Conservation (phyloP, 225 moss, liverwort and hornwort species). For the Pleurozium schreberi region DNA sequence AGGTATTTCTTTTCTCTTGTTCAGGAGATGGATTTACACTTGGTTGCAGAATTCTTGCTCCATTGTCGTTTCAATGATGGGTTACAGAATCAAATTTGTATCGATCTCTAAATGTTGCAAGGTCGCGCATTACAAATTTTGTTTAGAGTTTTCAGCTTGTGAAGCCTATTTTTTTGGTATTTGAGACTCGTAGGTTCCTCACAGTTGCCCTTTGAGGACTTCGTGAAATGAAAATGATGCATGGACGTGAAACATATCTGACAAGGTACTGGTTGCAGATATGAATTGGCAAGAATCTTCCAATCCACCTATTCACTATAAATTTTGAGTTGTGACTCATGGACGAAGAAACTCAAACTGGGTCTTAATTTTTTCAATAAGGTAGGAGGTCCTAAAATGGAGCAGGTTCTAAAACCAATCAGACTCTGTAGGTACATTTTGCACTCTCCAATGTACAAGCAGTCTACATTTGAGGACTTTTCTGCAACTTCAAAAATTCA, state of each 20-base stretch:
- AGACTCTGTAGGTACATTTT: too few relatives aligned
- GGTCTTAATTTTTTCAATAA: neutral
- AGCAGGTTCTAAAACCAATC: too few relatives aligned
- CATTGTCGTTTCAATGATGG: neutral
- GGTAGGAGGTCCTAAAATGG: too few relatives aligned
- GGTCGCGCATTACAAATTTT: neutral
- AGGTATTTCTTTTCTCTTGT: neutral
- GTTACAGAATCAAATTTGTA: neutral
- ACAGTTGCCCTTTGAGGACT: too few relatives aligned
- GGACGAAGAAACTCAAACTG: neutral
- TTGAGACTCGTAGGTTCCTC: neutral
- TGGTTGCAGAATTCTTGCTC: neutral
- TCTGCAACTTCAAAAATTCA: too few relatives aligned
- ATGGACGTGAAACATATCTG: neutral
- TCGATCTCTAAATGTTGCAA: neutral
- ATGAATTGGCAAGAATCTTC: conserved; percentile 50
- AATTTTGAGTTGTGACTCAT: neutral
- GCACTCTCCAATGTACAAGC: too few relatives aligned
- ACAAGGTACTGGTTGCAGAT: conserved; percentile 12
- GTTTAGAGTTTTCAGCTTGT: neutral
- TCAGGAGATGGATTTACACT: too few relatives aligned
- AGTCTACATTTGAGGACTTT: too few relatives aligned
- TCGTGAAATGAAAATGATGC: neutral
- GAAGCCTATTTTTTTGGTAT: neutral
- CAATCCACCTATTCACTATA: neutral